Evolutionary conservation across 805 yeast genomes (phyloP), one percentile per base, ranked within the genome.

Genomic region (Geotrichum ghanense): DNA sequence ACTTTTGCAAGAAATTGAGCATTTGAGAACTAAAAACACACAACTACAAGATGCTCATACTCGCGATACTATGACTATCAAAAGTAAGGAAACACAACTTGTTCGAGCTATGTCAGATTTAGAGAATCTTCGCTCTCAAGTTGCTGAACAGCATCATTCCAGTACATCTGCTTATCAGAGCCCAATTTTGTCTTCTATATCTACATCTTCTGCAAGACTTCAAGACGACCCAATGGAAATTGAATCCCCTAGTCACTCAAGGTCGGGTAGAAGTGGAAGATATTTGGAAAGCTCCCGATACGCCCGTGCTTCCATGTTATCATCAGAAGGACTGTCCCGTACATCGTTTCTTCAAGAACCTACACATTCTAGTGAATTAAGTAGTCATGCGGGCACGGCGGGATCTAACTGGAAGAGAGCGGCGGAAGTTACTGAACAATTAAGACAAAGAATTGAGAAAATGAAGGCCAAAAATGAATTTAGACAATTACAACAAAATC

Each of bases 371-470:
- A 31, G 37, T n/a, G 37, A 31, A n/a, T n/a, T 39, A 12, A 39
- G 25, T n/a, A 20, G 25, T 39, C 25, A 39, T 5, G 24, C 14
- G 21, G 45, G 49, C 9, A 77, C 72, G 45, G 21, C 17, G 21
- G 42, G 42, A 19, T 20, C 42, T 5, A 79, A 83, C 54, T 88
- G 96, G 96, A 77, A 74, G 53, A 75, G 90, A 43, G 95, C 96
- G 0, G 89, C 92, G 0, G 95, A 84, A 55, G 94, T 87, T 10
- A 88, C 96, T 0, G 75, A 79, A 2, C 90, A 83, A 61, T 73
- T 88, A 57, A 84, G 82, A 60, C 94, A 88, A 0, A 69, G 96
- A 55, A 88, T 88, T 41, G 94, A 85, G 63, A 81, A 82, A 62
- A 87, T 88, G 95, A 83, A 83, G 59, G 85, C 85, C 4, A n/a